These are phyloP conservation scores for Penicillium robsamsonii DNA, from an alignment of 495 filamentous ascomycete species.

Conservation along the genomic window DNA sequence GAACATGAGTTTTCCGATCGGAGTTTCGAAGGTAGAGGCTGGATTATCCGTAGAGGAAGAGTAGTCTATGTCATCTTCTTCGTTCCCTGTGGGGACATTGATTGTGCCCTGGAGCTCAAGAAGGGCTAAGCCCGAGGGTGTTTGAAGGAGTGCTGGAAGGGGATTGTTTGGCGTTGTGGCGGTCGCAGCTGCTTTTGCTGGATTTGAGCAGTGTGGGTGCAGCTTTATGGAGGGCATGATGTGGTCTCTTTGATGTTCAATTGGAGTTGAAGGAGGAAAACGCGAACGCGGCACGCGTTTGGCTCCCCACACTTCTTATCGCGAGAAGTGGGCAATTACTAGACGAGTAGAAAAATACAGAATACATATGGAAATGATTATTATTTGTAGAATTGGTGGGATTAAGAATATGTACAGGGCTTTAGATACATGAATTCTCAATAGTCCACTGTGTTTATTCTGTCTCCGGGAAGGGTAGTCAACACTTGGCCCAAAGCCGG, in stretches of 20 bases:
- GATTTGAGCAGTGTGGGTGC: conserved; percentile 22
- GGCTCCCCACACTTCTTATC: conserved; percentile 7
- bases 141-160: conserved; percentile 82
- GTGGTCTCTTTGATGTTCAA: neutral
- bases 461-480: neutral
- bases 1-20: conserved; percentile 75
- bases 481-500: neutral
- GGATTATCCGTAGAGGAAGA: conserved; percentile 12
- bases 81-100: conserved; percentile 48
- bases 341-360: neutral
- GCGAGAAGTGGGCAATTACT: neutral
- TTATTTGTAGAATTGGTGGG: neutral
- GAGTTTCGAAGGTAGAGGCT: conserved; percentile 41
- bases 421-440: neutral
- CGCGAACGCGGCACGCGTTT: conserved; percentile 6
- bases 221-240: conserved; percentile 48
- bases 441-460: neutral
- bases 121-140: conserved; percentile 70
- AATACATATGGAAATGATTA: neutral
- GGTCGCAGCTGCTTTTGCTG: neutral
- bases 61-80: conserved; percentile 17
- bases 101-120: conserved; percentile 89
- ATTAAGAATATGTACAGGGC: neutral
- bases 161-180: conserved; percentile 47
- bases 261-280: conserved; percentile 4